These are phyloP conservation scores for Tympanopsis confertula DNA, from an alignment of 2,329 filamentous ascomycete genomes.

Conservation along the genomic window DNA sequence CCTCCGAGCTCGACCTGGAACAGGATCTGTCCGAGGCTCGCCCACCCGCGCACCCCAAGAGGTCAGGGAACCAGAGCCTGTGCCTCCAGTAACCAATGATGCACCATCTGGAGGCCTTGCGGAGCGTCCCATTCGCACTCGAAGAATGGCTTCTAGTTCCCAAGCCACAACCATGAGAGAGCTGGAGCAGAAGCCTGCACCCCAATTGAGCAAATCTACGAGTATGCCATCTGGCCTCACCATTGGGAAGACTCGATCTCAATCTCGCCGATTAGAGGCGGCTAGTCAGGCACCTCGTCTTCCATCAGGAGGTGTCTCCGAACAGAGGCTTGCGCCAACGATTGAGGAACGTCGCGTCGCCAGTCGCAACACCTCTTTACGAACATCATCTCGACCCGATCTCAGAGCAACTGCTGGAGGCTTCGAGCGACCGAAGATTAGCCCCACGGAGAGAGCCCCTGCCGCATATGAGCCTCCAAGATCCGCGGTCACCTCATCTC, in stretches of 20 bases:
- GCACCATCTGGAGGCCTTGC: constrained; percentile 15
- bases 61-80: not conserved
- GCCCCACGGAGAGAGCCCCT: not conserved
- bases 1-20: constrained; percentile 20
- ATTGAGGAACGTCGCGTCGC: not conserved
- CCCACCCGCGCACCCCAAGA: not conserved
- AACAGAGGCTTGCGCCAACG: not conserved
- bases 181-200: not conserved
- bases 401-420: too few species aligned
- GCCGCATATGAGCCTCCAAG: not conserved
- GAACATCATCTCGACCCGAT: too few species aligned
- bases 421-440: too few species aligned
- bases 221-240: constrained; percentile 18
- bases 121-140: constrained; percentile 22
- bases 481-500: not conserved
- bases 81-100: constrained; percentile 2
- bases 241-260: constrained; percentile 26
- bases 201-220: constrained; percentile 14
- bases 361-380: not conserved
- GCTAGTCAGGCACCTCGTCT: constrained; percentile 10
- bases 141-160: constrained; percentile 18
- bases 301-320: not conserved
- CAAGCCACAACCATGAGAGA: constrained; percentile 12
- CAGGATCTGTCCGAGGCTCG: constrained; percentile 5
- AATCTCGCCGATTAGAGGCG: constrained; percentile 20